A percentile compares a stretch with the other conserved stretches of the same genome.
Conservation (phyloP, 495 filamentous ascomycete genomes). For the Penicillium bovifimosum region DNA sequence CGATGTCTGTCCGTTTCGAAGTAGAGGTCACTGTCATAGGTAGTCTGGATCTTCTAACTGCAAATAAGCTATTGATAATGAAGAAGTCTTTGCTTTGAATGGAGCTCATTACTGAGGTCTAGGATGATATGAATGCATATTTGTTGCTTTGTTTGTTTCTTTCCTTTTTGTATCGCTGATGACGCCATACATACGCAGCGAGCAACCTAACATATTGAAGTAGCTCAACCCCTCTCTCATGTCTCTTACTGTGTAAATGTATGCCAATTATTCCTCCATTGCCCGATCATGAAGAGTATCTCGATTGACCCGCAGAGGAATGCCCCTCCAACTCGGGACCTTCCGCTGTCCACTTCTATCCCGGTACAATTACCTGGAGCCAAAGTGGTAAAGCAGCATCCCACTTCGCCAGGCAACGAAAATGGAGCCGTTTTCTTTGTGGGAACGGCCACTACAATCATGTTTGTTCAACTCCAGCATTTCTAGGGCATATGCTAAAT, state of each 20-base stretch:
- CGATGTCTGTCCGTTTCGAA: too few relatives aligned
- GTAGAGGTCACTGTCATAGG: too few relatives aligned
- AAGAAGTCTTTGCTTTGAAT: too few relatives aligned
- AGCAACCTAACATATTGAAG: too few relatives aligned
- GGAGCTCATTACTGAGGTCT: too few relatives aligned
- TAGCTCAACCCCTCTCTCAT: too few relatives aligned
- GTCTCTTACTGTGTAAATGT: not conserved
- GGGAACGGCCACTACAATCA: slow-evolving; percentile 61
- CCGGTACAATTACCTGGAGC: slow-evolving; percentile 26
- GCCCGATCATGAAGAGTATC: slow-evolving; percentile 7
- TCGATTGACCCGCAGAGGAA: not conserved
- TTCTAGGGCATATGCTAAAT: not conserved
- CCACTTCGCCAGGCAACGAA: slow-evolving; percentile 30
- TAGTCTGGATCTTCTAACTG: too few relatives aligned
- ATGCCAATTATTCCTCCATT: not conserved
- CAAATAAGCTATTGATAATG: too few relatives aligned
- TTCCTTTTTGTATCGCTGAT: not conserved
- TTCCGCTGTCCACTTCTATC: slow-evolving; percentile 7
- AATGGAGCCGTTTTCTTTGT: slow-evolving; percentile 52
- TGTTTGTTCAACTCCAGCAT: slow-evolving; percentile 30
- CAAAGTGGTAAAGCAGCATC: slow-evolving; percentile 40
- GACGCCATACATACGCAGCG: slow-evolving; percentile 3
- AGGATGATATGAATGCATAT: too few relatives aligned
- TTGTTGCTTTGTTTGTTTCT: too few relatives aligned
- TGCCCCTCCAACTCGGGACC: slow-evolving; percentile 19